Percentiles rank a stretch among this genome's conserved stretches.
phyloP scores from a whole-genome alignment of 2,329 filamentous ascomycete genomes.

The Alternaria dauci region DNA sequence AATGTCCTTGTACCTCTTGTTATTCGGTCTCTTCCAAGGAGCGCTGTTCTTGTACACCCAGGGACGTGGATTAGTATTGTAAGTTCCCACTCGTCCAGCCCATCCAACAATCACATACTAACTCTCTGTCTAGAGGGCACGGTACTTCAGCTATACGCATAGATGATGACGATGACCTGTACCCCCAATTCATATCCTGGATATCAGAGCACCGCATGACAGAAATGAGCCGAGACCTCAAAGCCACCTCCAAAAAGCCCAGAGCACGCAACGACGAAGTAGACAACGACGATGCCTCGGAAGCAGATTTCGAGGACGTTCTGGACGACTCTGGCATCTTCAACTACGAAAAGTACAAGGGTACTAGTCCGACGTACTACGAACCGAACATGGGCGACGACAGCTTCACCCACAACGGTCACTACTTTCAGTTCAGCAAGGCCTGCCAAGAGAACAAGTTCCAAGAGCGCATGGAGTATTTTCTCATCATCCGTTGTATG shows the following conservation, averaged over 20 bases:
- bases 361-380: conserved; percentile 58
- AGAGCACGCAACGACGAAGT: conserved; percentile 26
- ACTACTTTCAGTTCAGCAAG: conserved; percentile 53
- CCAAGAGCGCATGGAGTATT: conserved; percentile 8
- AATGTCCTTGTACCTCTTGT: conserved; percentile 55
- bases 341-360: conserved; percentile 60
- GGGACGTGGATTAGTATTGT: conserved; percentile 11
- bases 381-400: conserved; percentile 60
- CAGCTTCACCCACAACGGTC: conserved; percentile 54
- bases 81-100: not conserved
- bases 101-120: conserved; percentile 19
- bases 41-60: conserved; percentile 49
- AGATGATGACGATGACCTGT: conserved; percentile 56
- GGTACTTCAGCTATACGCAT: conserved; percentile 56
- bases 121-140: conserved; percentile 34
- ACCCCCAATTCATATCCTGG: conserved; percentile 55
- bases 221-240: conserved; percentile 46
- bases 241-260: conserved; percentile 50
- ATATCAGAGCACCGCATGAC: conserved; percentile 53
- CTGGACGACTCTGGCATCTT: conserved; percentile 50
- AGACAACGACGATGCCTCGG: not conserved
- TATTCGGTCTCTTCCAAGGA: conserved; percentile 53
- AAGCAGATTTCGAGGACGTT: conserved; percentile 29
- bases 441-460: conserved; percentile 26
- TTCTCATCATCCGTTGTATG: conserved; percentile 52